Evolutionary conservation across 2,329 filamentous ascomycete species (phyloP).

Genomic region (Trichoderma koningiopsis): DNA sequence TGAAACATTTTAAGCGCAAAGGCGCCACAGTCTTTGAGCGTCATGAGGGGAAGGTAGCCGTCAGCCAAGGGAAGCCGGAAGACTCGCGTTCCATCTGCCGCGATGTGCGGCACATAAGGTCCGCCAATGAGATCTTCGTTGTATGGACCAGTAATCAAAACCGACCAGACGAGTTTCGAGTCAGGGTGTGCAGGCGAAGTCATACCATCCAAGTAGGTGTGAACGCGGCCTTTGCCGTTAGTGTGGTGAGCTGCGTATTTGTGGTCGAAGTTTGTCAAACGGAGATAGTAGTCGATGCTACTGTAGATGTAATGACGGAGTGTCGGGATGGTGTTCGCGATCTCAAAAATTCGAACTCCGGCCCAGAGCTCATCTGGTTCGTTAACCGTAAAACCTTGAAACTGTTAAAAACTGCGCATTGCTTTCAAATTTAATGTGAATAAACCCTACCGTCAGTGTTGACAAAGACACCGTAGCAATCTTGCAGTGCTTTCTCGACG

Average conservation of each 20-base stretch:
- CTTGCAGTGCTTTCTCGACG: background rate
- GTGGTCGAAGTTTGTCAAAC: background rate
- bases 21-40: background rate
- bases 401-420: background rate
- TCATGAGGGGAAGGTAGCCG: background rate
- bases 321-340: background rate
- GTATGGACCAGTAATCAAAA: background rate
- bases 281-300: constrained; percentile 1
- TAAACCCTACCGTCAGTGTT: background rate
- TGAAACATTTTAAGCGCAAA: background rate
- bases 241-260: background rate
- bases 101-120: background rate
- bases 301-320: background rate
- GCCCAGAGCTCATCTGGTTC: background rate
- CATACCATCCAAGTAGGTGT: background rate
- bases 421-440: background rate
- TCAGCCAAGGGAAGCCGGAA: background rate
- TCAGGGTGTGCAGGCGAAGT: background rate
- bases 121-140: background rate
- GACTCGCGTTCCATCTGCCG: background rate
- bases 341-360: background rate
- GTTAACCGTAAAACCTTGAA: background rate
- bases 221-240: background rate
- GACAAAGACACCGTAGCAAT: constrained; percentile 2
- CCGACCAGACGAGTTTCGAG: background rate